Evolutionary conservation across 179 eudicot species (phyloP), one percentile per base, ranked within the genome.

Genomic region (Patellifolia procumbens): DNA sequence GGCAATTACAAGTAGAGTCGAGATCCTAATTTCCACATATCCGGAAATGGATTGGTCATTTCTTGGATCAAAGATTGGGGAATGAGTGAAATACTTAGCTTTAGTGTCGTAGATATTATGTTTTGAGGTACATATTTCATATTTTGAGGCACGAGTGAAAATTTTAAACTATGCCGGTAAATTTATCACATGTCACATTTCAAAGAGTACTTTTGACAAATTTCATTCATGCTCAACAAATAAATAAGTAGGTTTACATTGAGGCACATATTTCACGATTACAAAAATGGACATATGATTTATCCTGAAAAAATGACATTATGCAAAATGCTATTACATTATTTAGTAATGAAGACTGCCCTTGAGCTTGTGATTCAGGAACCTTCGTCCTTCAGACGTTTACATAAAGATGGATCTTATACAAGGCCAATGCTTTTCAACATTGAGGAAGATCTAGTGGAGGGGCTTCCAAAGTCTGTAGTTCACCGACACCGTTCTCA

Each of bases 361-460:
- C 42, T 45, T 48, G 26, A 48, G 19, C n/a, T 68, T 46, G 72
- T 28, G 22, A 48, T 39, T 46, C 26, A 13, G 32, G 35, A 53
- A 68, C 29, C 37, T 46, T 46, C 1, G 11, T 39, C 45, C 49
- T 66, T 39, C 26, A 5, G 11, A 20, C 13, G 29, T 66, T 39
- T 20, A 43, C 52, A n/a, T 39, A 1, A 24, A 28, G 34, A 31
- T 12, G 51, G 31, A n/a, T 39, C 24, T 11, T 39, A 46, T 68
- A 55, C 37, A 28, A 46, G 28, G 26, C 24, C 72, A 68, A 43
- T 43, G 22, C 37, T 24, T 43, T 2, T 53, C 32, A 80, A n/a
- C 83, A 55, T 45, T 69, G 79, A 15, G 79, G 82, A 61, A 80
- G 78, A 69, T 80, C 79, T 16, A 32, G 37, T 71, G 79, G 82